Conservation (phyloP, 805 yeast species). For the Zygosaccharomyces bailii region DNA sequence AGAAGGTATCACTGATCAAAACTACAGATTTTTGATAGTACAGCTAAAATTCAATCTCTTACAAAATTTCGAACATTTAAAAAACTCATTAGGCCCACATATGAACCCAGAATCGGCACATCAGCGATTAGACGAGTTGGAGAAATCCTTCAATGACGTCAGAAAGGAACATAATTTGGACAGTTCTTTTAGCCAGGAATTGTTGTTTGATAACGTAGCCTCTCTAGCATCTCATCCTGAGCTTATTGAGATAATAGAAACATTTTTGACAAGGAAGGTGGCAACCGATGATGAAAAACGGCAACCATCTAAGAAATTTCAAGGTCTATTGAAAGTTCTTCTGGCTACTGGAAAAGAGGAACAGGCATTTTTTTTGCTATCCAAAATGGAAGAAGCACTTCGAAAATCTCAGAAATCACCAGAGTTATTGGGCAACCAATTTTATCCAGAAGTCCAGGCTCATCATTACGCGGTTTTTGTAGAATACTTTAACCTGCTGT, state of each 20-base stretch:
- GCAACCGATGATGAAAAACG: constrained; percentile 9
- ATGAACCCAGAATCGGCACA: constrained; percentile 10
- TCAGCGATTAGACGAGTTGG: constrained; percentile 11
- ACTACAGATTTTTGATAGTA: constrained; percentile 21
- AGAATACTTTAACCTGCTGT: constrained; percentile 31
- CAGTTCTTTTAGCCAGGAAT: constrained; percentile 19
- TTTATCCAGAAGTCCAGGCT: constrained; percentile 40
- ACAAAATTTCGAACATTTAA: constrained; percentile 24
- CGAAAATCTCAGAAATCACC: constrained; percentile 3
- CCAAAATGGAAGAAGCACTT: constrained; percentile 33
- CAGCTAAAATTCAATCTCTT: constrained; percentile 28
- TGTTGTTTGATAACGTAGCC: constrained; percentile 21
- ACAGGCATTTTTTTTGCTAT: constrained; percentile 36
- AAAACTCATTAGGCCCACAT: constrained; percentile 16
- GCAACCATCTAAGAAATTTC: constrained; percentile 25
- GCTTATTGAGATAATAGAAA: constrained; percentile 18
- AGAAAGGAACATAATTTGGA: constrained; percentile 19
- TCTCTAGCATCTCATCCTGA: constrained; percentile 18
- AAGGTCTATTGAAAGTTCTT: constrained; percentile 27
- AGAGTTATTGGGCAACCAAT: constrained; percentile 15
- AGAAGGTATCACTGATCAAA: constrained; percentile 17
- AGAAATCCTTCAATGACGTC: constrained; percentile 16
- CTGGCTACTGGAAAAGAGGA: constrained; percentile 24
- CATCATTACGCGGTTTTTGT: constrained; percentile 43
- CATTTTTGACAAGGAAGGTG: constrained; percentile 15